phyloP scores from a whole-genome alignment of 2,329 filamentous ascomycete species.

The Aspergillus sp. region DNA sequence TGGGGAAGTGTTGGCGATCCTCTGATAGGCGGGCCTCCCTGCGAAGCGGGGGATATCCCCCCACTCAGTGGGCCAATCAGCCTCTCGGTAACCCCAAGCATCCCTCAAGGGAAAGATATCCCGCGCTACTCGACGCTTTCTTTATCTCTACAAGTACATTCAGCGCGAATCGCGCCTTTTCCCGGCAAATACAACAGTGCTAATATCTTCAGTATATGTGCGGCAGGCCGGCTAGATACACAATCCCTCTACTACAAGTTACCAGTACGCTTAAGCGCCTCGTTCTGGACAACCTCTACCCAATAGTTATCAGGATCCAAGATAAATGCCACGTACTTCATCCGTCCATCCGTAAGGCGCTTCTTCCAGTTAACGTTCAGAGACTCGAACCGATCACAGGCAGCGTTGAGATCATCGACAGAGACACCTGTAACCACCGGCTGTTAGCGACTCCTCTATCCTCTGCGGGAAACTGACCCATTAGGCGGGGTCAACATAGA shows the following conservation, averaged over 20 bases:
- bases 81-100: conserved; percentile 1
- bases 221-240: not conserved
- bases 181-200: not conserved
- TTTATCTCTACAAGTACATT: not conserved
- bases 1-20: conserved; percentile 2
- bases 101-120: conserved; percentile 1
- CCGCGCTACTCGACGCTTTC: not conserved
- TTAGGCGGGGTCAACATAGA: not conserved
- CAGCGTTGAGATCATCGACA: conserved; percentile 85
- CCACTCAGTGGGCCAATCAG: not conserved
- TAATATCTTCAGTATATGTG: not conserved
- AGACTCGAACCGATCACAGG: conserved; percentile 82
- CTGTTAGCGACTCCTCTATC: not conserved
- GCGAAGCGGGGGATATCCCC: not conserved
- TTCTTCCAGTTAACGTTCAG: conserved; percentile 90
- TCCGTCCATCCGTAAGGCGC: conserved; percentile 81
- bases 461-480: not conserved
- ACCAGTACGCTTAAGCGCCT: conserved; percentile 45
- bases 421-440: conserved; percentile 59
- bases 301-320: conserved; percentile 87
- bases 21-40: conserved; percentile 1
- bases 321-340: conserved; percentile 93
- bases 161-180: not conserved
- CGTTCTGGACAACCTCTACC: conserved; percentile 74
- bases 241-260: conserved; percentile 38